Evolutionary conservation across 139 green algal genomes (phyloP).

Genomic region (Coelastrella sp.): DNA sequence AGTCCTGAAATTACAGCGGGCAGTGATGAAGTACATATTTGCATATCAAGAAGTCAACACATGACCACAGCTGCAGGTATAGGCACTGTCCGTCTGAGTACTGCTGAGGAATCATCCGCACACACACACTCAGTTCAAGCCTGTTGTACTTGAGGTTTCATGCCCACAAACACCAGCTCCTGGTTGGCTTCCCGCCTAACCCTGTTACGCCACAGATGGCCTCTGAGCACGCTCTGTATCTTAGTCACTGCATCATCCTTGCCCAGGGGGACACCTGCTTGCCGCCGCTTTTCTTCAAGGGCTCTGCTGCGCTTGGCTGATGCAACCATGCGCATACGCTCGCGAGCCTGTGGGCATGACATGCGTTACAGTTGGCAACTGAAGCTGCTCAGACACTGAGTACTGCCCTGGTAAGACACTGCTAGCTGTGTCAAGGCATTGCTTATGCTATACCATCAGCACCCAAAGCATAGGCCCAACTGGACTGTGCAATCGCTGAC

Average conservation of each 20-base stretch:
- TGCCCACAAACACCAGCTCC: slow-evolving; percentile 91
- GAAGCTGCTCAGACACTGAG: neutral
- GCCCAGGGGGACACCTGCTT: slow-evolving; percentile 9
- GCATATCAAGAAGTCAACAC: too few relatives aligned
- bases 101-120: too few relatives aligned
- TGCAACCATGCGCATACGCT: slow-evolving; percentile 61
- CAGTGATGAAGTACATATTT: too few relatives aligned
- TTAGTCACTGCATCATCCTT: neutral
- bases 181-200: slow-evolving; percentile 64
- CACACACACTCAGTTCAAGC: too few relatives aligned
- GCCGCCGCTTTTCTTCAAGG: slow-evolving; percentile 68
- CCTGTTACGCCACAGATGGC: slow-evolving; percentile 72
- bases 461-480: too few relatives aligned
- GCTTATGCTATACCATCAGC: too few relatives aligned
- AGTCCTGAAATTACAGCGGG: too few relatives aligned
- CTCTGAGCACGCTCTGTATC: slow-evolving; percentile 72
- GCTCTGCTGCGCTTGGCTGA: slow-evolving; percentile 73
- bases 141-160: slow-evolving; percentile 83
- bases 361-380: neutral
- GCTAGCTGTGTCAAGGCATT: too few relatives aligned
- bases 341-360: slow-evolving; percentile 67
- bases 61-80: too few relatives aligned
- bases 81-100: too few relatives aligned
- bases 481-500: too few relatives aligned
- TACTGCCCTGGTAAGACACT: too few relatives aligned